Evolutionary conservation across 1,284 basidiomycete species (phyloP).

Genomic region (Ganoderma lingzhi): DNA sequence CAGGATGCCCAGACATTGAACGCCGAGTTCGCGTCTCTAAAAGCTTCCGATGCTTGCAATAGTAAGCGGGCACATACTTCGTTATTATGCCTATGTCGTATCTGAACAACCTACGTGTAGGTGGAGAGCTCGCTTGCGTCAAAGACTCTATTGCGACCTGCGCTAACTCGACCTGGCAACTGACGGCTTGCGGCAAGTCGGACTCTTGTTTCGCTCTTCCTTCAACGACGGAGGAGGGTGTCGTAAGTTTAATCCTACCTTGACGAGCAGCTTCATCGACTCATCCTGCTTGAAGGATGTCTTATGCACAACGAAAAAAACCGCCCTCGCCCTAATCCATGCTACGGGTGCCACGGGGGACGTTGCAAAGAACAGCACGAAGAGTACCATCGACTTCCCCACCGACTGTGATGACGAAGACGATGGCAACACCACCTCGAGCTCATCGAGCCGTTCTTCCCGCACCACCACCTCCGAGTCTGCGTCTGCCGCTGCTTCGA

Average conservation of each 20-base stretch:
- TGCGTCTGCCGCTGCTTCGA: background rate
- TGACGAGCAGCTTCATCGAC: background rate
- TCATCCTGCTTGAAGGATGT: constrained; percentile 44
- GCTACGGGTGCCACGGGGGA: constrained; percentile 54
- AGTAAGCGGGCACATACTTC: constrained; percentile 42
- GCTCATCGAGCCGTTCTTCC: background rate
- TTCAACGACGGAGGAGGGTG: constrained; percentile 47
- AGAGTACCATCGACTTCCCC: constrained; percentile 35
- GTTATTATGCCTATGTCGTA: background rate
- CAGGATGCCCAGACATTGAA: constrained; percentile 60
- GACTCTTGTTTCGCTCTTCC: constrained; percentile 60
- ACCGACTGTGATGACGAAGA: constrained; percentile 25
- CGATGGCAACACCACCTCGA: constrained; percentile 14
- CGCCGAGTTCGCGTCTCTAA: constrained; percentile 49
- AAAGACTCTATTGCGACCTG: constrained; percentile 49
- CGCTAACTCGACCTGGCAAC: constrained; percentile 49
- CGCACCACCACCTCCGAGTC: constrained; percentile 3
- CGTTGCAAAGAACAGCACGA: constrained; percentile 42
- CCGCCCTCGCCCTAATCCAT: constrained; percentile 50
- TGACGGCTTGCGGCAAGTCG: constrained; percentile 44
- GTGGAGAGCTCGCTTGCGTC: constrained; percentile 54
- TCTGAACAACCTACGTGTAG: constrained; percentile 36
- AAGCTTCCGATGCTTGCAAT: constrained; percentile 50
- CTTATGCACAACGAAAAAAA: constrained; percentile 54
- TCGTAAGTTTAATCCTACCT: constrained; percentile 46